These are phyloP conservation scores for Penicillium paxilli DNA, from an alignment of 495 filamentous ascomycete genomes.

Conservation along the genomic window DNA sequence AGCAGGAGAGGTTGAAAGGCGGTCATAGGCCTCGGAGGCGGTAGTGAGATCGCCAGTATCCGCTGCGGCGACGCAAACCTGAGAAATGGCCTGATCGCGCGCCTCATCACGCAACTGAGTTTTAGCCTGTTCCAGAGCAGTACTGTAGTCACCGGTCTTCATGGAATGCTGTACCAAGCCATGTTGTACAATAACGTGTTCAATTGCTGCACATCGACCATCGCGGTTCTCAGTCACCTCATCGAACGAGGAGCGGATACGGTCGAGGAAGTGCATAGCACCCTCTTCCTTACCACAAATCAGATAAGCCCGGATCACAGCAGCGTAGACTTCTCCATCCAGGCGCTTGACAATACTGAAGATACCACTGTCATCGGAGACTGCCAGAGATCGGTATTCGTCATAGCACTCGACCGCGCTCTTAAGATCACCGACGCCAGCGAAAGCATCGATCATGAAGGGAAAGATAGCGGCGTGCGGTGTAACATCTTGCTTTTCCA, in stretches of 20 bases:
- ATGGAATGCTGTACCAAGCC: constrained; percentile 76
- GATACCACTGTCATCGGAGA: constrained; percentile 75
- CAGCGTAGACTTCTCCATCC: constrained; percentile 82
- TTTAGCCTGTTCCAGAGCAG: constrained; percentile 67
- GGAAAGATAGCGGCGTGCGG: constrained; percentile 81
- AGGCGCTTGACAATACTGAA: constrained; percentile 69
- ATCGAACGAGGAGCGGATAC: constrained; percentile 63
- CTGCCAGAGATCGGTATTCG: constrained; percentile 82
- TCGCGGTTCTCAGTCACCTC: constrained; percentile 55
- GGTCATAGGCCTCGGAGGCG: constrained; percentile 66
- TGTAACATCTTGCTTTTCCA: constrained; percentile 72
- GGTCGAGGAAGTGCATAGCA: constrained; percentile 78
- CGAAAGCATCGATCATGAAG: constrained; percentile 91
- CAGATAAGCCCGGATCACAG: constrained; percentile 84
- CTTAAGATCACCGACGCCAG: constrained; percentile 70
- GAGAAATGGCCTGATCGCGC: constrained; percentile 54
- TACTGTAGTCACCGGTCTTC: constrained; percentile 58
- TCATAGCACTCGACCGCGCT: constrained; percentile 96
- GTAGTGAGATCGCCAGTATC: constrained; percentile 72
- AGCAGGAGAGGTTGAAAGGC: constrained; percentile 48
- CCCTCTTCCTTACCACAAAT: constrained; percentile 74
- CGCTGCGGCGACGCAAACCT: constrained; percentile 68
- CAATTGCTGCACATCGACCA: constrained; percentile 54
- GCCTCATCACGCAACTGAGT: constrained; percentile 47
- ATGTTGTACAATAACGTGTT: constrained; percentile 66